Base-by-base conservation (phyloP, 495 filamentous ascomycete species). In the Symbiotaphrina buchneri region DNA sequence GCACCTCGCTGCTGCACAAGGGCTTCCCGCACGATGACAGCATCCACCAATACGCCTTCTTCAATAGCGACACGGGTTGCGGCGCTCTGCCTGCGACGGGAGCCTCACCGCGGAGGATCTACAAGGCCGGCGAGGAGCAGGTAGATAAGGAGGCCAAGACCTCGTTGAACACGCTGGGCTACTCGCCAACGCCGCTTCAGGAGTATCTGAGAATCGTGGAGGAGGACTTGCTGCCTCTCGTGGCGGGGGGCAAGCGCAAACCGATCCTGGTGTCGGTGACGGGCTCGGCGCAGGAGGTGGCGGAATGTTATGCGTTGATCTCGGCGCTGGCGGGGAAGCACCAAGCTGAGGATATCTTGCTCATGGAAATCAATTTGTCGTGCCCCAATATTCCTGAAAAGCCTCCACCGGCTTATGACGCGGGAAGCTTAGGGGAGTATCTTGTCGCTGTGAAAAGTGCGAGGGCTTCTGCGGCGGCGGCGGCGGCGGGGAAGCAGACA, bases 221-320 rank as follows among this genome's bases (percentile, higher is more conserved):
- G n/a, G n/a, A n/a, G n/a, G n/a, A n/a, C n/a, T n/a, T n/a, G n/a
- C 22, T 25, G 22, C 22, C 7, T 14, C 8, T 11, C 27, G 20
- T 11, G 18, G 27, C 2, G 28, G 8, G 13, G 11, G 14, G 33
- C 22, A 17, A 10, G 6, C n/a, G 13, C 3, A 79, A 76, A 30
- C 55, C 58, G 0, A 62, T 78, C 38, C 74, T 81, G 28, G 46
- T 81, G 26, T 77, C 71, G 5, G 63, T 81, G n/a, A 73, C 74
- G 0, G 75, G 74, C 8, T 44, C 48, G 0, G 52, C 61, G 0
- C 34, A 45, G 0, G 60, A 71, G 13, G 56, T 75, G 0, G 41
- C 43, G 0, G 28, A 43, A 17, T 61, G 59, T 45, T 65, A 67
- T 35, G 3, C 22, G 3, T 1, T 42, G 25, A 34, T 57, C 43